Conservation (phyloP, 225 moss, liverwort and hornwort genomes). For the Marchantia paleacea region DNA sequence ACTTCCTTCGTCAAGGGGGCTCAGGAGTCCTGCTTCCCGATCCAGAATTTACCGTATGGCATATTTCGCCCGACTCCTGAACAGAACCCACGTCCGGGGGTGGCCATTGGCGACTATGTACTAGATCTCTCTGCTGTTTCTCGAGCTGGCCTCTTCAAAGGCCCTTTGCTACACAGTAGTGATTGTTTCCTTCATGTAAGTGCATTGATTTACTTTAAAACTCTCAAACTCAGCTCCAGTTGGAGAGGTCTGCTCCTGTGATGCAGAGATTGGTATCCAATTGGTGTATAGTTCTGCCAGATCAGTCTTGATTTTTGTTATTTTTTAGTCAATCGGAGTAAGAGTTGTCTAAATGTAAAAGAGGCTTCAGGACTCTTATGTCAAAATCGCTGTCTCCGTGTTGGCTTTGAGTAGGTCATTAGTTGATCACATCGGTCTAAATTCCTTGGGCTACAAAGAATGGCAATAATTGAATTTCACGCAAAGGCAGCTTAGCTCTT, state of each 20-base stretch:
- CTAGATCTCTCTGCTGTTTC: conserved; percentile 67
- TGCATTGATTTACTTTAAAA: background rate
- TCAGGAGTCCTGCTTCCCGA: conserved; percentile 59
- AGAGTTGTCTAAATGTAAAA: background rate
- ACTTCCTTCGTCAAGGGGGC: conserved; percentile 66
- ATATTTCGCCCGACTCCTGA: conserved; percentile 66
- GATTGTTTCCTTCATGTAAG: conserved; percentile 59
- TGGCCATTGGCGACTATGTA: conserved; percentile 77
- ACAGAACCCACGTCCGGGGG: conserved; percentile 55
- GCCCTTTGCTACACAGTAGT: conserved; percentile 53
- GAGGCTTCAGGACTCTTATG: too few relatives aligned
- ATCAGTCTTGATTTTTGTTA: background rate
- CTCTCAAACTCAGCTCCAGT: background rate
- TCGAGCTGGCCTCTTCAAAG: conserved; percentile 64
- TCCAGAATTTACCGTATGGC: conserved; percentile 85
- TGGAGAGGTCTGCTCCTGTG: background rate
- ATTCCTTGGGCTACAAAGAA: background rate
- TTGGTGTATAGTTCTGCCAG: background rate
- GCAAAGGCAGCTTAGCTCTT: too few relatives aligned
- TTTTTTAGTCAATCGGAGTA: background rate
- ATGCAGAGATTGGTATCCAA: background rate
- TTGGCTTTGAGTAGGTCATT: background rate
- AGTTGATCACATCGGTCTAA: background rate
- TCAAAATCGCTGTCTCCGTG: background rate
- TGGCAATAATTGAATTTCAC: background rate